Percentiles rank a stretch among this genome's conserved stretches.
These are phyloP conservation scores for Aristolochia contorta DNA, from an alignment of 164 flowering plant species.

Conservation along the genomic window DNA sequence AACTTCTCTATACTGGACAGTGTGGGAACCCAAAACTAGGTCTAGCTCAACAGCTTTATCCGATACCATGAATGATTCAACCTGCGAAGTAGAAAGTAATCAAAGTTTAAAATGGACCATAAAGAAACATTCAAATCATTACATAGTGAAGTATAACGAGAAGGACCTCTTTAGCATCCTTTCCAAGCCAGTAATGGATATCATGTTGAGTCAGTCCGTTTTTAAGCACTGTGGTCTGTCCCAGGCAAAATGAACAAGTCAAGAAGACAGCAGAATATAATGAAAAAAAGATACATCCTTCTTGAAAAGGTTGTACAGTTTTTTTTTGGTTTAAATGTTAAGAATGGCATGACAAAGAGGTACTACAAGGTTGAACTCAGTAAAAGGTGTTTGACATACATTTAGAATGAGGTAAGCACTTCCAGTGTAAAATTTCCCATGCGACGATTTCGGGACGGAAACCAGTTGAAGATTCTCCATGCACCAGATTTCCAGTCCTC, in stretches of 20 bases:
- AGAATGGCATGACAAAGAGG: too few relatives aligned
- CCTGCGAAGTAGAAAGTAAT: constrained; percentile 36
- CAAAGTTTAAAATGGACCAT: neutral
- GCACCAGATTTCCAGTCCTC: constrained; percentile 96
- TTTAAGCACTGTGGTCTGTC: constrained; percentile 83
- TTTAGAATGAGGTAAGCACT: constrained; percentile 84
- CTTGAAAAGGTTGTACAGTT: too few relatives aligned
- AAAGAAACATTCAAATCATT: neutral
- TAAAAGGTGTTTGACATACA: constrained; percentile 24
- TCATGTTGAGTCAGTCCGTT: constrained; percentile 87
- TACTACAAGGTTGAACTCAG: too few relatives aligned
- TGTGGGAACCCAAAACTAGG: constrained; percentile 98
- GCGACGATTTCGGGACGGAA: constrained; percentile 49
- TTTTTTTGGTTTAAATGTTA: too few relatives aligned
- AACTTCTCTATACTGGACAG: constrained; percentile 97
- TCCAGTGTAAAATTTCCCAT: constrained; percentile 91
- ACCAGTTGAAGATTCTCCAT: constrained; percentile 82
- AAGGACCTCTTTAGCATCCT: constrained; percentile 73
- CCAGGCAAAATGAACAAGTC: too few relatives aligned
- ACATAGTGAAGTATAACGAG: neutral
- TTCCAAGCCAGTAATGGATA: constrained; percentile 99
- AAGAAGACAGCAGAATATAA: too few relatives aligned
- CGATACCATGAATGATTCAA: constrained; percentile 94
- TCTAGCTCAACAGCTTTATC: constrained; percentile 92
- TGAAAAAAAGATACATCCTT: too few relatives aligned